phyloP scores from a whole-genome alignment of 768 basidiomycete genomes.

The Russula emetica region DNA sequence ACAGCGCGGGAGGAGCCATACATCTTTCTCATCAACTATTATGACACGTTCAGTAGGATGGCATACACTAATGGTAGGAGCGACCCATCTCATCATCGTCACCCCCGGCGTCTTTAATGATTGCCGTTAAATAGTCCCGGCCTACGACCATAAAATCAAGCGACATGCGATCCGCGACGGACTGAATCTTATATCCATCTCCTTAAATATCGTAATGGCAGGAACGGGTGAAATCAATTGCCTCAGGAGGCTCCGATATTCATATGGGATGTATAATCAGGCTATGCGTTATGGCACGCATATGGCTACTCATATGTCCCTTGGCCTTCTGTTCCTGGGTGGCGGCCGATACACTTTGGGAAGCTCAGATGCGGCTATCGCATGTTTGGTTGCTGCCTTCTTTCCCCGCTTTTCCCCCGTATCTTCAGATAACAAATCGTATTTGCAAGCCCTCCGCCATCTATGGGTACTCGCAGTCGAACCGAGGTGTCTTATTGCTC shows the following conservation, averaged over 20 bases:
- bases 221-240: constrained; percentile 94
- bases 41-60: constrained; percentile 71
- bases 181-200: constrained; percentile 79
- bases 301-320: constrained; percentile 82
- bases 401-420: constrained; percentile 81
- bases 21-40: constrained; percentile 71
- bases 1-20: constrained; percentile 91
- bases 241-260: constrained; percentile 78
- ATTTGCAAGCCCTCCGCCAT: constrained; percentile 89
- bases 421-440: constrained; percentile 84
- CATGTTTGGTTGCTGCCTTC: constrained; percentile 84
- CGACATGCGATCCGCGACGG: constrained; percentile 84
- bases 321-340: constrained; percentile 91
- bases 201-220: constrained; percentile 92
- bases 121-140: constrained; percentile 46
- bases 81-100: neutral
- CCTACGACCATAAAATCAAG: constrained; percentile 86
- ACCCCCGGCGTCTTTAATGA: constrained; percentile 17
- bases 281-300: constrained; percentile 82
- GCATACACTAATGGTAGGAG: constrained; percentile 63
- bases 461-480: constrained; percentile 96
- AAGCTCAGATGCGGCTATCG: constrained; percentile 87
- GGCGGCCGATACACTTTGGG: constrained; percentile 90
- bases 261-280: constrained; percentile 80
- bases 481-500: constrained; percentile 85